phyloP scores from a whole-genome alignment of 83 land plant species.

The Diphasiastrum complanatum region DNA sequence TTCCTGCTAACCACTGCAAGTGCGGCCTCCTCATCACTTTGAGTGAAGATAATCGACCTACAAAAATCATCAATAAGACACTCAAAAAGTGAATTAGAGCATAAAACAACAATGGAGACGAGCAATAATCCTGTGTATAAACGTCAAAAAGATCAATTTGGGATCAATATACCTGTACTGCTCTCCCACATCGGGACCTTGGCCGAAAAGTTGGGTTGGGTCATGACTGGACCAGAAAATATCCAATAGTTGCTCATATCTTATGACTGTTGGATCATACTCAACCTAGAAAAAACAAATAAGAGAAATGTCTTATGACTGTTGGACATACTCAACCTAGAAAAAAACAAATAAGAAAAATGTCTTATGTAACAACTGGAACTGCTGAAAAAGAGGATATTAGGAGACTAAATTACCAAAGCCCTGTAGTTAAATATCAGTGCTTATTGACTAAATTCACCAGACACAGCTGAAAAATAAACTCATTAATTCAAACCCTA shows the following conservation, averaged over 20 bases:
- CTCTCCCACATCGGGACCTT: constrained; percentile 95
- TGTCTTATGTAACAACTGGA: background rate
- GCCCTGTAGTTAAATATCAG: too few relatives aligned
- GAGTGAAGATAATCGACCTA: constrained; percentile 82
- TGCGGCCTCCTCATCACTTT: constrained; percentile 55
- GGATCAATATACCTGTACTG: constrained; percentile 64
- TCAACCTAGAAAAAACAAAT: constrained; percentile 55
- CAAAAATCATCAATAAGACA: constrained; percentile 2
- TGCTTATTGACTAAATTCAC: too few relatives aligned
- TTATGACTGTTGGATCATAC: constrained; percentile 63
- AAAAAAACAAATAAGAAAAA: background rate
- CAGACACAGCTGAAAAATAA: too few relatives aligned
- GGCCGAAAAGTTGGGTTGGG: constrained; percentile 85
- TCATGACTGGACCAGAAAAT: constrained; percentile 94
- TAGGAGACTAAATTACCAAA: too few relatives aligned
- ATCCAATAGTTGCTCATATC: constrained; percentile 65
- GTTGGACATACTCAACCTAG: background rate
- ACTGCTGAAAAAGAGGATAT: too few relatives aligned
- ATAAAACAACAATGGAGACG: background rate
- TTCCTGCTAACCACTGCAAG: constrained; percentile 63
- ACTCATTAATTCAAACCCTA: too few relatives aligned
- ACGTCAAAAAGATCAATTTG: background rate
- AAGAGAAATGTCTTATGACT: background rate
- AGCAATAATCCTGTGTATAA: background rate
- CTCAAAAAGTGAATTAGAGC: background rate